phyloP scores from a whole-genome alignment of 2,329 filamentous ascomycete species.

The Monosporascus sp. region DNA sequence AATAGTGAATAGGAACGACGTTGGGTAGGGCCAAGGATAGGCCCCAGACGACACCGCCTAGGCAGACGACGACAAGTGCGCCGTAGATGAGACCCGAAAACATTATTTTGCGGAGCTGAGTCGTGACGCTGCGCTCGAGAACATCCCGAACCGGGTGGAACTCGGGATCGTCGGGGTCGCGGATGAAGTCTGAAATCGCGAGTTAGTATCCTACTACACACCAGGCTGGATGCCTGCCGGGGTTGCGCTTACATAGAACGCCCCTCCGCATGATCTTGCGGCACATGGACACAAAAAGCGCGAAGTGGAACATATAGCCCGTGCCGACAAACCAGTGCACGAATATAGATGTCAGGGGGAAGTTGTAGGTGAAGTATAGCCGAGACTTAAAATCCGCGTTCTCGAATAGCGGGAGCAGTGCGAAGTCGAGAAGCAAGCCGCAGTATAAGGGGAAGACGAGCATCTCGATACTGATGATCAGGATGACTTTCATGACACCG shows the following conservation, averaged over 20 bases:
- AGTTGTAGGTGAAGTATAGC: slow-evolving; percentile 69
- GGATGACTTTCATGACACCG: slow-evolving; percentile 93
- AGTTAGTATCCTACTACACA: slow-evolving; percentile 22
- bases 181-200: slow-evolving; percentile 70
- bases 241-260: slow-evolving; percentile 69
- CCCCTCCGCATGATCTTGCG: slow-evolving; percentile 94
- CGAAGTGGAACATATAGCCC: slow-evolving; percentile 99
- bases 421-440: slow-evolving; percentile 81
- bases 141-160: slow-evolving; percentile 98
- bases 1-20: slow-evolving; percentile 88
- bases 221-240: no score
- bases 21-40: slow-evolving; percentile 61
- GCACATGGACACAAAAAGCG: slow-evolving; percentile 97
- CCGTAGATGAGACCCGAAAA: slow-evolving; percentile 97
- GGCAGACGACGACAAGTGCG: slow-evolving; percentile 82
- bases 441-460: slow-evolving; percentile 95
- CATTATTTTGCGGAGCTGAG: slow-evolving; percentile 90
- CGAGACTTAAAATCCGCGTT: slow-evolving; percentile 72
- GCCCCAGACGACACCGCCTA: slow-evolving; percentile 96
- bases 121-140: slow-evolving; percentile 84
- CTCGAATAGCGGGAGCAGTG: slow-evolving; percentile 84
- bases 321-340: slow-evolving; percentile 99
- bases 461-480: slow-evolving; percentile 99
- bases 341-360: slow-evolving; percentile 86
- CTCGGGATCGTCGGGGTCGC: slow-evolving; percentile 95